Evolutionary conservation across 176 grass and related monocot species (phyloP), one percentile per base, ranked within the genome.

Genomic region (Microstegium vimineum): DNA sequence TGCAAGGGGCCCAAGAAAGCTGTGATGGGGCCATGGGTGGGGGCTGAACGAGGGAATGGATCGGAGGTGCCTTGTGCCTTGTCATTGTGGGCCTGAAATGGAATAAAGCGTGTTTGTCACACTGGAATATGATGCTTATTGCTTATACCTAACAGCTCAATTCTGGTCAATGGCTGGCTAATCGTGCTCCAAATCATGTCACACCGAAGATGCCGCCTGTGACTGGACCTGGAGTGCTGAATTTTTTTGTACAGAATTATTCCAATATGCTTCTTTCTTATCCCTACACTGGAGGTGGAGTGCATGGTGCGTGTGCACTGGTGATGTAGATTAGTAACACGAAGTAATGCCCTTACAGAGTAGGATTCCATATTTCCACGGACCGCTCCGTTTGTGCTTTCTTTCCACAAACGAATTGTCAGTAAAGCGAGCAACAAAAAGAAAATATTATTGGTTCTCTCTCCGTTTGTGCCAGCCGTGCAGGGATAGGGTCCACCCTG

Each of bases 91-190:
- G 54, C n/a, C 41, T 34, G 0, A 23, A 45, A 33, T 23, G 56
- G 80, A 82, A 62, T 73, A 82, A 82, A 82, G 69, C 37, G 45
- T 47, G 38, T 37, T 22, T 47, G 69, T 18, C 56, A 62, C 68
- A 72, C 11, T 45, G 52, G 4, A 49, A 51, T 67, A 20, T 4
- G 62, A 61, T 82, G 31, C 36, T 16, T 22, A 3, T 59, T 25
- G 54, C 54, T 32, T 27, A 1, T 22, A 32, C 27, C 25, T 62
- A 73, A 34, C 69, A 9, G 17, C n/a, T n/a, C n/a, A n/a, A n/a
- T 30, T 43, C 18, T 31, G 68, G 23, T 71, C 37, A 54, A 52
- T 22, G 18, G 6, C 49, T 22, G 49, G 18, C 49, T 22, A 22
- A 54, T 54, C 18, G 18, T 54, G 18, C 49, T 2, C 49, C 49